Evolutionary conservation across 441 rosid species (phyloP).

Genomic region (Melianthus villosus): DNA sequence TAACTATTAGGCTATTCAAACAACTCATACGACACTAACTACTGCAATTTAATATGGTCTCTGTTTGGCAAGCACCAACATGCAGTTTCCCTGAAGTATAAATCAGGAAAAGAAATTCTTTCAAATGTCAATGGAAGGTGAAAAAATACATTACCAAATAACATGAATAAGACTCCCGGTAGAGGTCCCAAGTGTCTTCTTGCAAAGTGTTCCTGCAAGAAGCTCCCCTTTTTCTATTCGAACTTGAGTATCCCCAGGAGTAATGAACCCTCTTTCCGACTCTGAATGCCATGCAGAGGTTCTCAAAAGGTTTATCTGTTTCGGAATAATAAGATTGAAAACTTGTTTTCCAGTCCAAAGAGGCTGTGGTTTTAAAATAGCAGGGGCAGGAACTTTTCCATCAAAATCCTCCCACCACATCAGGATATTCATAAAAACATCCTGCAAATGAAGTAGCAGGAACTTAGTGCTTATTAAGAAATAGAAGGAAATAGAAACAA

Average conservation of each 20-base stretch:
- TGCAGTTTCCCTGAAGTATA: constrained; percentile 2
- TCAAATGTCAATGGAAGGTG: no score
- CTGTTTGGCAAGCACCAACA: no score
- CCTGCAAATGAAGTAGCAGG: constrained; percentile 31
- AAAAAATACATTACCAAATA: no score
- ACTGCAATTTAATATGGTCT: no score
- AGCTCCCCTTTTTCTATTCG: constrained; percentile 91
- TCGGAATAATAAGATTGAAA: constrained; percentile 84
- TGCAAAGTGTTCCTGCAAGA: constrained; percentile 88
- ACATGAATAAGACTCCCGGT: constrained; percentile 93
- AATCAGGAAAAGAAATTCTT: no score
- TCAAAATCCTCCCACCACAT: constrained; percentile 99
- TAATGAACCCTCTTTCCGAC: constrained; percentile 58
- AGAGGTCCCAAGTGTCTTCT: constrained; percentile 87
- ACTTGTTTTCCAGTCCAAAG: constrained; percentile 99
- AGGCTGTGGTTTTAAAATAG: constrained; percentile 76
- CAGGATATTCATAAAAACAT: constrained; percentile 90
- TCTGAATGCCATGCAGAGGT: constrained; percentile 88
- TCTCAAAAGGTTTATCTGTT: constrained; percentile 90
- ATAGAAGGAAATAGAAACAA: background rate
- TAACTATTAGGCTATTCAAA: no score
- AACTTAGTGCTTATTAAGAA: background rate
- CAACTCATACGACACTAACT: no score
- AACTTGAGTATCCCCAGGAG: constrained; percentile 88
- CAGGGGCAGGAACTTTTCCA: constrained; percentile 84